Conservation (phyloP, 2,329 filamentous ascomycete species). For the Zelopaecilomyces penicillatus region DNA sequence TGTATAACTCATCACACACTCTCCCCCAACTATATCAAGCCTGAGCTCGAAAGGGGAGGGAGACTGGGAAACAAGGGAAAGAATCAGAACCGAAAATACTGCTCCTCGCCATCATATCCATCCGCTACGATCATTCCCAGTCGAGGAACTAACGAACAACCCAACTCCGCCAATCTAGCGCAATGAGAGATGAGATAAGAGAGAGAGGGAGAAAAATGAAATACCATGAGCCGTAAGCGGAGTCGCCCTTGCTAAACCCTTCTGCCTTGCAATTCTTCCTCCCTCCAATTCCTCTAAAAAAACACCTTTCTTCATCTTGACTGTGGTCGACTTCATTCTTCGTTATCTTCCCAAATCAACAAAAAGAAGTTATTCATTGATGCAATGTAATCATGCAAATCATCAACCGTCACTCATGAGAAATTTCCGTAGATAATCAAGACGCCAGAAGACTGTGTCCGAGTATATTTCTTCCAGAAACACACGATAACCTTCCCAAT, state of each 20-base stretch:
- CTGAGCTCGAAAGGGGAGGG: background rate
- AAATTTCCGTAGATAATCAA: too few relatives aligned
- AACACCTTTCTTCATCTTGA: too few relatives aligned
- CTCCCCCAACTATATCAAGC: background rate
- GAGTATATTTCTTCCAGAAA: conserved; percentile 1
- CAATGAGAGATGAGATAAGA: conserved; percentile 16
- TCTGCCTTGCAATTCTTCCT: conserved; percentile 1
- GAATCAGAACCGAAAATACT: conserved; percentile 7
- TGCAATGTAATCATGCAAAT: too few relatives aligned
- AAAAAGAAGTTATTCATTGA: too few relatives aligned
- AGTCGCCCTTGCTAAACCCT: conserved; percentile 17
- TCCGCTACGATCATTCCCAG: conserved; percentile 15
- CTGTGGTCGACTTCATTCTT: too few relatives aligned
- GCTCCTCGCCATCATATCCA: conserved; percentile 12
- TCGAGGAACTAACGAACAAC: conserved; percentile 14
- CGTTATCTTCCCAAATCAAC: too few relatives aligned
- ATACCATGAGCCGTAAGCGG: conserved; percentile 8
- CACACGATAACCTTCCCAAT: conserved; percentile 2
- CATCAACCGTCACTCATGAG: too few relatives aligned
- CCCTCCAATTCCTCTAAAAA: background rate
- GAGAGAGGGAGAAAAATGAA: conserved; percentile 11
- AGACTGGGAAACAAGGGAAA: background rate
- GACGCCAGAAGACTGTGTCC: too few relatives aligned
- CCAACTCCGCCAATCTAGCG: conserved; percentile 20
- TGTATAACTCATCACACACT: too few relatives aligned